Conservation (phyloP, 805 yeast species). For the Ogataea henricii region DNA sequence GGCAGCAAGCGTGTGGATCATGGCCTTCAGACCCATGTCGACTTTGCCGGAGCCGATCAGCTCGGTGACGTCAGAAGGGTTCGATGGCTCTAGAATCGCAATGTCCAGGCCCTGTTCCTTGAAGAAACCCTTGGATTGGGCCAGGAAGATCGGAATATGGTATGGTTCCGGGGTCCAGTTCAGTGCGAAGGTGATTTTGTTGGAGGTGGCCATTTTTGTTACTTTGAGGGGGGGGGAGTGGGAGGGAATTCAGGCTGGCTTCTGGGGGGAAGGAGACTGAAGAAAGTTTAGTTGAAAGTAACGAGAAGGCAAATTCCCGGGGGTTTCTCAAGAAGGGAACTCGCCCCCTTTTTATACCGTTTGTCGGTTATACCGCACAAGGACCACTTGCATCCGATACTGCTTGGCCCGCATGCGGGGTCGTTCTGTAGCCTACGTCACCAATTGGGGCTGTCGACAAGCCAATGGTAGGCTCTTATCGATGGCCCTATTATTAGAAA, state of each 20-base stretch:
- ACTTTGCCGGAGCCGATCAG: conserved; percentile 57
- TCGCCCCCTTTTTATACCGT: not conserved
- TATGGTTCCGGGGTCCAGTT: conserved; percentile 60
- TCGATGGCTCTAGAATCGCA: conserved; percentile 55
- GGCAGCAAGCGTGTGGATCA: conserved; percentile 62
- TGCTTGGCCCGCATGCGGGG: too few relatives aligned
- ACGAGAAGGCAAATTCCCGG: too few relatives aligned
- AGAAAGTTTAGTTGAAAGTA: too few relatives aligned
- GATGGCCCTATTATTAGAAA: too few relatives aligned
- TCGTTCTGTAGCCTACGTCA: too few relatives aligned
- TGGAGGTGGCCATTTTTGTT: conserved; percentile 34
- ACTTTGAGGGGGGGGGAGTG: not conserved
- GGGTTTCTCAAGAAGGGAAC: too few relatives aligned
- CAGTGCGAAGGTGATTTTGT: conserved; percentile 51
- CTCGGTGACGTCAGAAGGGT: conserved; percentile 60
- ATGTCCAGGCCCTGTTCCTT: conserved; percentile 51
- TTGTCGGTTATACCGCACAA: not conserved
- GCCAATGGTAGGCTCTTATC: too few relatives aligned
- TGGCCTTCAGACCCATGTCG: conserved; percentile 61
- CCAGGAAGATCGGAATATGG: conserved; percentile 54
- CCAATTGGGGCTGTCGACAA: too few relatives aligned
- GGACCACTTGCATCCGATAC: not conserved
- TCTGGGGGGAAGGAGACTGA: not conserved
- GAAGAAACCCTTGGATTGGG: conserved; percentile 52
- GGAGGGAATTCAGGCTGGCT: too few relatives aligned